phyloP scores from a whole-genome alignment of 352 stramenopile species.

The Phytophthora foliorum region DNA sequence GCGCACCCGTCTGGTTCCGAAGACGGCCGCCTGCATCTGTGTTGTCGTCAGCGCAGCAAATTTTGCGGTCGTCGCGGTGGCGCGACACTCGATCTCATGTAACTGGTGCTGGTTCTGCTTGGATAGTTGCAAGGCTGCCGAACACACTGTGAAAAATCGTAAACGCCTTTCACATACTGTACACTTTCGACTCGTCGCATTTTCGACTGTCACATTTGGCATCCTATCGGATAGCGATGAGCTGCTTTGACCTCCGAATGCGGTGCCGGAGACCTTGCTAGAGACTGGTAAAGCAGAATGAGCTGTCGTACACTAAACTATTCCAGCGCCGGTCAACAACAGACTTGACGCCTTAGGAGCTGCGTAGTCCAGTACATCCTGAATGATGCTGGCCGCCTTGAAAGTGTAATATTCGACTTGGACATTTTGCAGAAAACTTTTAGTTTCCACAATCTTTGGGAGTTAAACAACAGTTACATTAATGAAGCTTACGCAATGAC shows the following conservation, averaged over 20 bases:
- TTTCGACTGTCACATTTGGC: slow-evolving; percentile 36
- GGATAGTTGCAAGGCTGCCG: not conserved
- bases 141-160: slow-evolving; percentile 1
- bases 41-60: not conserved
- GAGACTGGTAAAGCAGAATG: too few relatives aligned
- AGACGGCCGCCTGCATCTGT: not conserved
- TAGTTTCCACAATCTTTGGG: too few relatives aligned
- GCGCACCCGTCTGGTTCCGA: slow-evolving; percentile 11
- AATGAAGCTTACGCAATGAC: too few relatives aligned
- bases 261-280: not conserved
- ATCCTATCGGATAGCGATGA: slow-evolving; percentile 19
- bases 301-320: too few relatives aligned
- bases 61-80: not conserved
- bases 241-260: not conserved
- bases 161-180: slow-evolving; percentile 19
- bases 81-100: not conserved
- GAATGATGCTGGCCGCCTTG: too few relatives aligned
- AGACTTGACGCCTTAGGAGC: too few relatives aligned
- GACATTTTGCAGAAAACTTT: too few relatives aligned
- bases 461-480: too few relatives aligned
- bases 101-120: not conserved
- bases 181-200: slow-evolving; percentile 33
- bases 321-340: too few relatives aligned
- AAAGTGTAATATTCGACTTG: too few relatives aligned
- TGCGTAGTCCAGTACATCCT: too few relatives aligned